phyloP scores from a whole-genome alignment of 257 asterid species.

The Scutellaria minor region DNA sequence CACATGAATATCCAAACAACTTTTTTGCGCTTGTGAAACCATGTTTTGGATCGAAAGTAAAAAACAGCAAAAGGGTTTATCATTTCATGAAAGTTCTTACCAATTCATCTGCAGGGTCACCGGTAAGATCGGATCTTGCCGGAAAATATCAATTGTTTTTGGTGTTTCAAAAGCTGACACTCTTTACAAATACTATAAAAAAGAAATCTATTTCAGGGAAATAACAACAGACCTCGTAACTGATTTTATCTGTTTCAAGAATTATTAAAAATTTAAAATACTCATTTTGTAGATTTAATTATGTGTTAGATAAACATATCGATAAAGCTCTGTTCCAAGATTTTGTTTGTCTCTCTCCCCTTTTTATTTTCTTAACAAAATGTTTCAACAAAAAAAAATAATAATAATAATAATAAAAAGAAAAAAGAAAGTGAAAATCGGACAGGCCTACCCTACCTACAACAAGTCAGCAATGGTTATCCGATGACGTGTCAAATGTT shows the following conservation, averaged over 20 bases:
- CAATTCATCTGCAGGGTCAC: slow-evolving; percentile 28
- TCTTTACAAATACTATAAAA: slow-evolving; percentile 14
- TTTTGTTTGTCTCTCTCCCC: no score
- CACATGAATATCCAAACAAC: slow-evolving; percentile 4
- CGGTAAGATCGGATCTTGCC: slow-evolving; percentile 45
- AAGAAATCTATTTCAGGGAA: slow-evolving; percentile 7
- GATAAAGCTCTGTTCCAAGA: no score
- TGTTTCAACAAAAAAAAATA: no score
- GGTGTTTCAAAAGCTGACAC: slow-evolving; percentile 24
- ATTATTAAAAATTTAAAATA: background rate
- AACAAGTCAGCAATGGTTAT: slow-evolving; percentile 14
- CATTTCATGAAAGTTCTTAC: slow-evolving; percentile 49
- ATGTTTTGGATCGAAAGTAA: slow-evolving; percentile 46
- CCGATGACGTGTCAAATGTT: slow-evolving; percentile 36
- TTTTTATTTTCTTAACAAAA: no score
- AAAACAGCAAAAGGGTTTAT: slow-evolving; percentile 45
- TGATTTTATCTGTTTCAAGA: slow-evolving; percentile 13
- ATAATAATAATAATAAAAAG: no score
- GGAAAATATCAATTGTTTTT: slow-evolving; percentile 31
- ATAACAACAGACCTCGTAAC: slow-evolving; percentile 6
- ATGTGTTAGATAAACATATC: no score
- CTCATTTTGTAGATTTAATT: background rate
- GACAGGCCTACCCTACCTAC: background rate
- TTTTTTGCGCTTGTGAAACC: slow-evolving; percentile 63
- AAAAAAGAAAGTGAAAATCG: no score